Evolutionary conservation across 2,329 filamentous ascomycete species (phyloP).

Genomic region (Penicillium sp.): DNA sequence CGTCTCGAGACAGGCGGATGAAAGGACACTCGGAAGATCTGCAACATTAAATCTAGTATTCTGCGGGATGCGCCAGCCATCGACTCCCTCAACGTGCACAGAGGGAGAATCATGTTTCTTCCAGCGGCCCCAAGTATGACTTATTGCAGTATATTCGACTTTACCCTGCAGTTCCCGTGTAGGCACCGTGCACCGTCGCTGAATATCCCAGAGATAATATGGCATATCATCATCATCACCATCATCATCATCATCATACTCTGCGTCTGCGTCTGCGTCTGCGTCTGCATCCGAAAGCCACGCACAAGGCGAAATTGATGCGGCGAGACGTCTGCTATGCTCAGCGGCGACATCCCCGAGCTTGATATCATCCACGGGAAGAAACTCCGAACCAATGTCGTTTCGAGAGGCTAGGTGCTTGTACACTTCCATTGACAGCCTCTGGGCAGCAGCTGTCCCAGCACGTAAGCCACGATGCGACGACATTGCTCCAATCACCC

Average conservation of each 20-base stretch:
- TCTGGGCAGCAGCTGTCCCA: slow-evolving; percentile 3
- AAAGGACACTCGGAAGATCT: background rate
- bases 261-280: background rate
- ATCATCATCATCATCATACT: background rate
- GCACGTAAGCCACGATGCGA: slow-evolving; percentile 1
- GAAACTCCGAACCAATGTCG: background rate
- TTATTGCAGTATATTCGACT: background rate
- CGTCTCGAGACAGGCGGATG: background rate
- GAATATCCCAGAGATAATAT: slow-evolving; percentile 2
- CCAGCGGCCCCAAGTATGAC: background rate
- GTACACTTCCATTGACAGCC: background rate
- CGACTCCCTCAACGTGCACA: background rate
- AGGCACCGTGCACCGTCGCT: slow-evolving; percentile 1
- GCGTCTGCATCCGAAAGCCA: background rate
- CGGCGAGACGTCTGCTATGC: background rate
- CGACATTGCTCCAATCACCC: background rate
- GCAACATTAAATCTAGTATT: background rate
- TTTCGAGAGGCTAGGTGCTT: background rate
- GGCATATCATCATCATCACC: background rate
- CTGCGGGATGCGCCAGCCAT: background rate
- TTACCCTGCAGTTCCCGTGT: background rate
- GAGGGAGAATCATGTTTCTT: background rate
- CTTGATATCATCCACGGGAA: background rate
- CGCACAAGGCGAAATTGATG: background rate
- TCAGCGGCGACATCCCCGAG: background rate